phyloP scores from a whole-genome alignment of 306 rosid genomes.

The Trifolium repens region DNA sequence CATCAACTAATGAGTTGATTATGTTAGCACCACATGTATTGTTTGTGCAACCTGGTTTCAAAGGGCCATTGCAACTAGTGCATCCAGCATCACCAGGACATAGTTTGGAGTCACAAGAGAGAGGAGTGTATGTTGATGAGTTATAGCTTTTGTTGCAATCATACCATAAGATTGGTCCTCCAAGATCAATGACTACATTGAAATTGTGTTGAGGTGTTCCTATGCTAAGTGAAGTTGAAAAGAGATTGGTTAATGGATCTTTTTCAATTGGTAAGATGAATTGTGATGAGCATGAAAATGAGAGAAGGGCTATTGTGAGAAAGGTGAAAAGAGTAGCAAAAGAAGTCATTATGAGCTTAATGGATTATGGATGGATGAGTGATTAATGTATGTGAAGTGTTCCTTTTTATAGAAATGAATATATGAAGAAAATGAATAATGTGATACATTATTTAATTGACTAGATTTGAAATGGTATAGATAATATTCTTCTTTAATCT shows the following conservation, averaged over 20 bases:
- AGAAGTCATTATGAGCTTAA: constrained; percentile 27
- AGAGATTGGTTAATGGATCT: constrained; percentile 43
- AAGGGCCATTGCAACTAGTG: constrained; percentile 3
- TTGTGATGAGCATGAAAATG: not conserved
- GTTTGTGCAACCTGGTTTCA: constrained; percentile 41
- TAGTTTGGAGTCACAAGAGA: constrained; percentile 24
- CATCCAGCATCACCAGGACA: constrained; percentile 14
- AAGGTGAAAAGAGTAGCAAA: not conserved
- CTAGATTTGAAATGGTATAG: not conserved
- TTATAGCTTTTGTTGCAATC: constrained; percentile 32
- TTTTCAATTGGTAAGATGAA: constrained; percentile 34
- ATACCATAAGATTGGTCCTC: constrained; percentile 43
- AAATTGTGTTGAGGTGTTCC: constrained; percentile 43
- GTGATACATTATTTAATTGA: not conserved
- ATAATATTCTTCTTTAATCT: not conserved
- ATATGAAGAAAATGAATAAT: not conserved
- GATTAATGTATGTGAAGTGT: no score
- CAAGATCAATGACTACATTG: constrained; percentile 40
- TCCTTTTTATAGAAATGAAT: not conserved
- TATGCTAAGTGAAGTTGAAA: constrained; percentile 27
- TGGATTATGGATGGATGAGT: not conserved
- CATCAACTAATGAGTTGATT: not conserved
- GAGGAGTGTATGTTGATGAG: constrained; percentile 35
- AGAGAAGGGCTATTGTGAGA: constrained; percentile 23
- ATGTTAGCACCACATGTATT: constrained; percentile 35